Evolutionary conservation across 257 asterid genomes (phyloP), one percentile per base, ranked within the genome.

Genomic region (Solanum piurae): DNA sequence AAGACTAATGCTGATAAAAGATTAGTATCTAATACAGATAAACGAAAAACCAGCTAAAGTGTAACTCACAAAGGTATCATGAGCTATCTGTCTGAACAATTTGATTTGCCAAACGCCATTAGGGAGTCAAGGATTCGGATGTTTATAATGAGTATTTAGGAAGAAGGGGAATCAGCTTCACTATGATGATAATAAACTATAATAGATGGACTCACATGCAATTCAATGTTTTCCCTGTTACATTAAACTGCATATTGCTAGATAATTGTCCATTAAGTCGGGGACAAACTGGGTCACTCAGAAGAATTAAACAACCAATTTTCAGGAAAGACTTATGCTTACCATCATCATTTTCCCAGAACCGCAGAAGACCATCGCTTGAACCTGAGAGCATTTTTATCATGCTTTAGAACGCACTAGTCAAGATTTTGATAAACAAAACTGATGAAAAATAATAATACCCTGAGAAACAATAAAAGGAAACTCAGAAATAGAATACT

Each of bases 261-360:
- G 12, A 71, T 21, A 49, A 46, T 82, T 49, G 21, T 82, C 20
- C 69, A 82, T 34, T 82, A 49, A 80, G 86, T 33, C 12, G 10
- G 44, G 85, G 69, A 31, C 18, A 82, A 31, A 49, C 29, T 31
- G 44, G 21, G 40, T 82, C 27, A 82, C 37, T 21, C 69, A 49
- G 86, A 82, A 42, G 69, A 82, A 49, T 49, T 49, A 82, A 29
- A 79, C 18, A 82, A 49, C 21, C 29, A 82, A 46, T 76, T 38
- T 75, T 76, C 60, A 76, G 6, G 60, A 12, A n/a, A 40, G 58
- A 31, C 55, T 62, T 62, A 84, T 82, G 91, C 96, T 93, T 92
- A 96, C 99, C 99, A 90, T 95, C 98, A 86, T 95, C 99, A 82
- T 92, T 94, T 91, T 97, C 99, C 98, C 99, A 97, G 79, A 97